These are phyloP conservation scores for Sextonia rubra DNA, from an alignment of 164 flowering plant species.

Conservation along the genomic window DNA sequence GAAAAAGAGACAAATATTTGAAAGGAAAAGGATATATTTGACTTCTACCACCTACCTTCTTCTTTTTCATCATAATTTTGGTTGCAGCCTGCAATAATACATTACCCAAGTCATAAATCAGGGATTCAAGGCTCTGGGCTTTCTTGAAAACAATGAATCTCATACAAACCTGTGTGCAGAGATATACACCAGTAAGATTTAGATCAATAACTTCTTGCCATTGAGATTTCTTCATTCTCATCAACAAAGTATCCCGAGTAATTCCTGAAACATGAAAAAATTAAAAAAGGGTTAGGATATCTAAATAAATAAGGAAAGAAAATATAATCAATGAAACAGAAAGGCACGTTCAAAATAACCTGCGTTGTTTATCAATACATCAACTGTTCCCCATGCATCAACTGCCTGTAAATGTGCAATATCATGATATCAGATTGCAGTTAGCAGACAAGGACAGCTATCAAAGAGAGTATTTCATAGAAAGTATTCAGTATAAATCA, in stretches of 20 bases:
- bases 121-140: too few relatives aligned
- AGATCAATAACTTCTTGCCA: conserved; percentile 98
- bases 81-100: conserved; percentile 78
- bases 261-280: conserved; percentile 56
- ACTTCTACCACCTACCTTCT: conserved; percentile 44
- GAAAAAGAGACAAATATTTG: too few relatives aligned
- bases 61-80: conserved; percentile 96
- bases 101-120: conserved; percentile 7
- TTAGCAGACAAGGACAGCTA: background rate
- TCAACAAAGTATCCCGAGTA: conserved; percentile 79
- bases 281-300: conserved; percentile 3
- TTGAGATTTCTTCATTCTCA: conserved; percentile 92
- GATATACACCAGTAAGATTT: conserved; percentile 93
- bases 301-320: background rate
- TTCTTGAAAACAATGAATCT: background rate
- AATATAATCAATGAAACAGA: background rate
- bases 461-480: background rate
- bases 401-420: conserved; percentile 59
- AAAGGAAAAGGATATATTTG: too few relatives aligned
- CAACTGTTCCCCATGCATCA: conserved; percentile 96
- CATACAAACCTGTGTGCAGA: conserved; percentile 79
- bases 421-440: conserved; percentile 7
- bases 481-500: conserved; percentile 4
- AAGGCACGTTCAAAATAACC: conserved; percentile 32
- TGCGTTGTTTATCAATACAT: conserved; percentile 87